These are phyloP conservation scores for Aspergillus sp. DNA, from an alignment of 2,329 filamentous ascomycete species.

Conservation along the genomic window DNA sequence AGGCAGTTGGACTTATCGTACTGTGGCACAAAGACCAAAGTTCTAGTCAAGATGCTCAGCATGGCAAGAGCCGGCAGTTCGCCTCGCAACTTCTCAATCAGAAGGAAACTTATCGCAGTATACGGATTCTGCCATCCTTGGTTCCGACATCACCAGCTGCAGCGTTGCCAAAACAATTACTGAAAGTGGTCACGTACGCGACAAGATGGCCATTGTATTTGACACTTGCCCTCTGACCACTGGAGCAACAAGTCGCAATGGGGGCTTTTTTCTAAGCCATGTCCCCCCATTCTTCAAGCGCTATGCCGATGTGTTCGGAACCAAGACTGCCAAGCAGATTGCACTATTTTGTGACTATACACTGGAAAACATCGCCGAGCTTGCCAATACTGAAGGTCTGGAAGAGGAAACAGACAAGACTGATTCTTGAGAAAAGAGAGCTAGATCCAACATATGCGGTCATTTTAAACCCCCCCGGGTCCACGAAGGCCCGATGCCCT, in stretches of 20 bases:
- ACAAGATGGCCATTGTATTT: constrained; percentile 15
- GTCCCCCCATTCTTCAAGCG: neutral
- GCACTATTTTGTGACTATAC: neutral
- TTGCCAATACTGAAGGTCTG: constrained; percentile 10
- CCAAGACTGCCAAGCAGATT: neutral
- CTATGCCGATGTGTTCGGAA: constrained; percentile 1
- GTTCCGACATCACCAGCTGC: constrained; percentile 20
- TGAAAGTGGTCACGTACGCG: constrained; percentile 1
- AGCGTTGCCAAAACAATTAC: constrained; percentile 19
- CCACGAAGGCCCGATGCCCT: no score
- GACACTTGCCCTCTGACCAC: constrained; percentile 18
- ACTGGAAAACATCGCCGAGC: constrained; percentile 7
- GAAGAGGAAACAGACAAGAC: constrained; percentile 25
- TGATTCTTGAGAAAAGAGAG: no score
- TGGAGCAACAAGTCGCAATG: constrained; percentile 22
- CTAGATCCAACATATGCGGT: no score
- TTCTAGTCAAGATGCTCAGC: neutral
- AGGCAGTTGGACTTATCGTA: no score
- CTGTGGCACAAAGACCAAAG: no score
- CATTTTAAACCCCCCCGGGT: no score
- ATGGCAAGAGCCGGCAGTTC: constrained; percentile 19
- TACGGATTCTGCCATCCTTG: constrained; percentile 20
- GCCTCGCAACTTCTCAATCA: constrained; percentile 13
- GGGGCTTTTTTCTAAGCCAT: constrained; percentile 14
- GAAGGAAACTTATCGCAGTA: constrained; percentile 6